phyloP scores from a whole-genome alignment of 306 rosid genomes.

The Amphicarpaea edgeworthii region DNA sequence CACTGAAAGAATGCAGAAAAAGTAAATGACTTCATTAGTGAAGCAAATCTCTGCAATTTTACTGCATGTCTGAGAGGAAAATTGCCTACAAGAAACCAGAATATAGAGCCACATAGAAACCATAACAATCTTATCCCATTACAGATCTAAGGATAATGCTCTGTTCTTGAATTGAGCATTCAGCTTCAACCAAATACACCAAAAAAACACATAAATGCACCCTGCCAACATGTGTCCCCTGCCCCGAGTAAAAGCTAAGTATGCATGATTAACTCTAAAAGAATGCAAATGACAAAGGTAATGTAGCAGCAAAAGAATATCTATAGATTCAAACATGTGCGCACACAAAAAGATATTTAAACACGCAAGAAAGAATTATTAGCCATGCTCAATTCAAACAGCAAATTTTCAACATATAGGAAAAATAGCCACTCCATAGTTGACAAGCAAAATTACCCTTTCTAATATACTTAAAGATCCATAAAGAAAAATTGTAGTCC shows the following conservation, averaged over 20 bases:
- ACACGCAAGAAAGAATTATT: slow-evolving; percentile 4
- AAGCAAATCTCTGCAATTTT: slow-evolving; percentile 2
- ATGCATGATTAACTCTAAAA: neutral
- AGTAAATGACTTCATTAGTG: neutral
- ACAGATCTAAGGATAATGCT: neutral
- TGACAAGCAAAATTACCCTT: slow-evolving; percentile 2
- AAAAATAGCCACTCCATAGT: slow-evolving; percentile 10
- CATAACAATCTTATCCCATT: slow-evolving; percentile 10
- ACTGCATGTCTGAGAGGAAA: slow-evolving; percentile 7
- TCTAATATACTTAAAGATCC: neutral
- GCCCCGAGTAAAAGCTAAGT: neutral
- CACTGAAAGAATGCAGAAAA: neutral
- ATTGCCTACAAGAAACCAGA: neutral
- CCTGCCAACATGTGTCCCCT: neutral
- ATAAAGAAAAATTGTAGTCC: slow-evolving; percentile 5
- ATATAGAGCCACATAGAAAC: slow-evolving; percentile 8
- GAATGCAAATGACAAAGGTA: neutral
- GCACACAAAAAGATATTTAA: slow-evolving; percentile 8
- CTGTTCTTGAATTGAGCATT: neutral
- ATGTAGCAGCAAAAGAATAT: neutral
- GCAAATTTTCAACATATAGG: neutral
- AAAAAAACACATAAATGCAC: slow-evolving; percentile 4
- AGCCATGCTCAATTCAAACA: neutral
- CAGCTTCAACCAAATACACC: slow-evolving; percentile 6
- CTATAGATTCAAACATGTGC: neutral